Evolutionary conservation across 208 protist species (phyloP), one percentile per base, ranked within the genome.

Genomic region (Leishmania braziliensis): DNA sequence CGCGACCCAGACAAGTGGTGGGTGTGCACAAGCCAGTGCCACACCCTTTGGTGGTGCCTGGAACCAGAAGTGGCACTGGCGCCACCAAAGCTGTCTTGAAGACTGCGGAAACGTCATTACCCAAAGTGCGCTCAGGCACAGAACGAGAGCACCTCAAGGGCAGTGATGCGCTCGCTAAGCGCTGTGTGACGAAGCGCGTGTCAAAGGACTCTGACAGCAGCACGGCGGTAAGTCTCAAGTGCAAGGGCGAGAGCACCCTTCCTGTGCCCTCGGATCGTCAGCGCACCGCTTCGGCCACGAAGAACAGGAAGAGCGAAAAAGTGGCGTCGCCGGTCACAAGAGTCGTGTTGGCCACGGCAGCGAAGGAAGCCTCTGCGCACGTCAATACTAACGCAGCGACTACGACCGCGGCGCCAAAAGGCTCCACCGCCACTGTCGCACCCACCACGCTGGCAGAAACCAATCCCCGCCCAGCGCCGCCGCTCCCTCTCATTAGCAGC

Each of bases 401-500:
- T 4, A 14, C 70, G 71, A 60, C 48, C 36, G 26, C 33, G 53
- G 12, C 48, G 36, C 14, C 72, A 43, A 53, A 29, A 58, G 46
- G 70, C 26, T 48, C 48, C 1, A 43, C 43, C 48, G 48, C n/a
- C 48, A 26, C 70, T 23, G 48, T 10, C 20, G 5, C 53, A 33
- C 23, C 53, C 50, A 51, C 16, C 50, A 70, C 80, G 16, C 14
- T 36, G 3, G 6, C n/a, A 12, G 58, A 68, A 54, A 66, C 56
- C 2, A 70, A 62, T 43, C 26, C 16, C 14, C 74, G 48, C n/a
- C n/a, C 68, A 36, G 20, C 75, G 6, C 8, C 48, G 56, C 12
- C 8, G 48, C 39, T 66, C 29, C 69, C 81, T 6, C 29, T 33
- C 48, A 60, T 72, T 23, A 76, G 68, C 69, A 78, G 48, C 71